Evolutionary conservation across 371 early-diverging fungal genomes (phyloP).

Genomic region (Apophysomyces variabilis): DNA sequence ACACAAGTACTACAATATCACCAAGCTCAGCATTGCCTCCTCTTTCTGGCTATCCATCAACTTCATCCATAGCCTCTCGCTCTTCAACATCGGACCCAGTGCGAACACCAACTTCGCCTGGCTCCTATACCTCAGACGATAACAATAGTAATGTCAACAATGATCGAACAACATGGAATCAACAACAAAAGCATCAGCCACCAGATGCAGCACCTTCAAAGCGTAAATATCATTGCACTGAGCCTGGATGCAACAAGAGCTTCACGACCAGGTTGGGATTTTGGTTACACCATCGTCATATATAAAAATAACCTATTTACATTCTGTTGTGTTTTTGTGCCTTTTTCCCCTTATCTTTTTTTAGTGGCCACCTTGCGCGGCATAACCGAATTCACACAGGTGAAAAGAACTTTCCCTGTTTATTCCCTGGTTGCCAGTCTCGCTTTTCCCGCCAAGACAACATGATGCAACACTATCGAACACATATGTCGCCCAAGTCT

Average conservation of each 20-base stretch:
- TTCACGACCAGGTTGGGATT: conserved; percentile 51
- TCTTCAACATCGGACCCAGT: conserved; percentile 1
- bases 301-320: conserved; percentile 10
- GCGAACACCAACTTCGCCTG: conserved; percentile 6
- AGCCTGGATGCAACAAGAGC: conserved; percentile 52
- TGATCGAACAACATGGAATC: conserved; percentile 9
- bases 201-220: conserved; percentile 21
- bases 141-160: conserved; percentile 8
- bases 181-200: conserved; percentile 9
- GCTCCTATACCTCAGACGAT: conserved; percentile 4
- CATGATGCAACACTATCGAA: conserved; percentile 91
- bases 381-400: conserved; percentile 93
- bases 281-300: neutral
- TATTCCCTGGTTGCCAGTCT: conserved; percentile 78
- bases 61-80: neutral
- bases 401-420: conserved; percentile 89
- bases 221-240: conserved; percentile 49
- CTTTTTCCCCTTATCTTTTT: neutral
- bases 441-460: conserved; percentile 89
- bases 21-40: conserved; percentile 4
- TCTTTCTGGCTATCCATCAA: conserved; percentile 5
- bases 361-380: conserved; percentile 84
- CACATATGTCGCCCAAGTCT: conserved; percentile 79
- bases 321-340: neutral
- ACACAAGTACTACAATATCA: conserved; percentile 12